Base-by-base conservation (phyloP, 352 stramenopile genomes). In the Phytophthora boehmeriae region DNA sequence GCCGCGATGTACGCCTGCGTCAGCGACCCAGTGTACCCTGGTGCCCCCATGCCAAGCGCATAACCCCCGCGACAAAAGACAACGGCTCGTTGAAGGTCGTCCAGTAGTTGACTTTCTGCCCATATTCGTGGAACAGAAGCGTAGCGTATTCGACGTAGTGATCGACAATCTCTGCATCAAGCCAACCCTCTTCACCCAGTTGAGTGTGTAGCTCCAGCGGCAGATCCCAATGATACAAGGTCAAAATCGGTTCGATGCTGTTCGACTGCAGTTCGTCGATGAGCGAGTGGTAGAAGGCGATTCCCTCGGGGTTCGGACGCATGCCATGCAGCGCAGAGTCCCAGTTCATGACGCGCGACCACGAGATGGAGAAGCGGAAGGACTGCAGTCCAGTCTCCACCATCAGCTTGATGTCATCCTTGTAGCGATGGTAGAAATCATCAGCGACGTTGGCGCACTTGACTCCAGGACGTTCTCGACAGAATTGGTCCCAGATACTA, bases 181-280 rank as follows among this genome's bases (percentile, higher is more conserved):
- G 54, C 73, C 73, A 90, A 2, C 92, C 93, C 20, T 76, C 78
- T 10, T 25, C 39, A 13, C 11, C 39, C 39, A 46, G 19, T 46
- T 46, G 39, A n/a, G 90, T 80, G 60, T 98, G 73, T 5, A 98
- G 62, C 25, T 73, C 66, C 30, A 90, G 66, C 9, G 96, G 95
- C n/a, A 98, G 57, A 71, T 98, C 95, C 93, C 92, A 98, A 69
- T 99, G 94, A 66, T 97, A 98, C 4, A 98, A 66, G 4, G 93
- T 98, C 10, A 98, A 64, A 35, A 96, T 85, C 16, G 95, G 93
- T 42, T 82, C 75, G 48, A 98, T 96, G 50, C 78, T 68, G 35
- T 75, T 63, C 5, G 41, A 57, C 10, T 86, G 28, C 2, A 98
- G 72, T 27, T 75, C 66, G 67, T 98, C 83, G 60, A 98, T 41